These are phyloP conservation scores for Tagetes patula DNA, from an alignment of 129 eudicot genomes.

Conservation along the genomic window DNA sequence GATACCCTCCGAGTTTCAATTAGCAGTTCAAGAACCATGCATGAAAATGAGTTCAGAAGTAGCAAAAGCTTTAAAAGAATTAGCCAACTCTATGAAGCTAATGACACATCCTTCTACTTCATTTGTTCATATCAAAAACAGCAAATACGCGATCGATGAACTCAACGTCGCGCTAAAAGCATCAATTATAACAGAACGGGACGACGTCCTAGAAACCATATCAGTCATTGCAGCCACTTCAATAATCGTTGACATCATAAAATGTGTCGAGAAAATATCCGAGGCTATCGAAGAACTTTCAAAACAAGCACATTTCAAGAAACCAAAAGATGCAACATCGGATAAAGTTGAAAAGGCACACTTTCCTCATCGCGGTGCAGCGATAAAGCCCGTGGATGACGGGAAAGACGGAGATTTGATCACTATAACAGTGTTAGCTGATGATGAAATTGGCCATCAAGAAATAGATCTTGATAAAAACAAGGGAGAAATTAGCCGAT, in stretches of 20 bases:
- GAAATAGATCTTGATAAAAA: slow-evolving; percentile 10
- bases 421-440: not conserved
- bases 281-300: slow-evolving; percentile 50
- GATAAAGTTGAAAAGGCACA: slow-evolving; percentile 20
- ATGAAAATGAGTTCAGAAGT: slow-evolving; percentile 52
- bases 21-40: slow-evolving; percentile 45
- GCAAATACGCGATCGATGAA: slow-evolving; percentile 48
- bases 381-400: slow-evolving; percentile 45
- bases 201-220: slow-evolving; percentile 46
- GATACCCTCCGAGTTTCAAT: slow-evolving; percentile 46
- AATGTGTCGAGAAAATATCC: slow-evolving; percentile 45
- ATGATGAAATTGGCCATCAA: not conserved
- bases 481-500: not conserved
- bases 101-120: slow-evolving; percentile 43
- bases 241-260: slow-evolving; percentile 44
- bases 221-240: slow-evolving; percentile 45
- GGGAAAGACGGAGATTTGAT: slow-evolving; percentile 14
- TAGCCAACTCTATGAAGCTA: slow-evolving; percentile 40
- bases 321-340: slow-evolving; percentile 14
- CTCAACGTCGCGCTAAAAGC: slow-evolving; percentile 38
- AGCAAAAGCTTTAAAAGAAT: slow-evolving; percentile 52
- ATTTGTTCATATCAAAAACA: slow-evolving; percentile 34
- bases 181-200: slow-evolving; percentile 1
- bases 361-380: slow-evolving; percentile 46
- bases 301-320: slow-evolving; percentile 41